These are phyloP conservation scores for Datura wrightii DNA, from an alignment of 257 asterid genomes.

Conservation along the genomic window DNA sequence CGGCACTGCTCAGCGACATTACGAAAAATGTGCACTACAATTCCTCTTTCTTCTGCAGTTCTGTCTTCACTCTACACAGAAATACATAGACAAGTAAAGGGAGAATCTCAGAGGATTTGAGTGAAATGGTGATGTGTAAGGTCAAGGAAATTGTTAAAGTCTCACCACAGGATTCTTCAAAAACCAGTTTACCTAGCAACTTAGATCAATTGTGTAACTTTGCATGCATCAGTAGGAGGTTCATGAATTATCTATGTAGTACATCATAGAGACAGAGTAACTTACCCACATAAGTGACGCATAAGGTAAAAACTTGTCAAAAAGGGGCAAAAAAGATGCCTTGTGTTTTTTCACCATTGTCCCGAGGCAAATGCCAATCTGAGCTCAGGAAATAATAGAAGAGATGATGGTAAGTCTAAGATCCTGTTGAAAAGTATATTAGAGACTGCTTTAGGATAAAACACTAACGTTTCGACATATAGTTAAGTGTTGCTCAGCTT, in stretches of 20 bases:
- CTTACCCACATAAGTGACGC: slow-evolving; percentile 19
- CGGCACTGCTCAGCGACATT: slow-evolving; percentile 30
- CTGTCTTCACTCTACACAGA: slow-evolving; percentile 15
- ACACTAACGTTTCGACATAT: slow-evolving; percentile 18
- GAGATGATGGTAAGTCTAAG: not conserved
- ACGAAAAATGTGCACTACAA: not conserved
- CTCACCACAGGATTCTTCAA: not conserved
- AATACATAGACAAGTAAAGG: not conserved
- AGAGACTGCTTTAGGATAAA: not conserved
- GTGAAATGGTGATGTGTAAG: not conserved
- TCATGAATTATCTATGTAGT: not conserved
- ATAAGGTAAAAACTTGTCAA: slow-evolving; percentile 18
- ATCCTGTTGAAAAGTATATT: not conserved
- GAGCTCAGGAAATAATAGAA: slow-evolving; percentile 10
- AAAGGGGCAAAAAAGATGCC: slow-evolving; percentile 13
- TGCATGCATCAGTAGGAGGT: slow-evolving; percentile 17
- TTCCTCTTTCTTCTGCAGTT: slow-evolving; percentile 20
- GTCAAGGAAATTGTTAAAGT: not conserved
- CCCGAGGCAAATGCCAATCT: slow-evolving; percentile 19
- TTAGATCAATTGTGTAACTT: not conserved
- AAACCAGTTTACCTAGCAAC: not conserved
- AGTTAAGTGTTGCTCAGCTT: slow-evolving; percentile 2
- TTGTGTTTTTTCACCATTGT: not conserved
- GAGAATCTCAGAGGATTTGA: too few relatives aligned
- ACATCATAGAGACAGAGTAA: not conserved